phyloP scores from a whole-genome alignment of 108 stramenopile species.

The Fragilaria crotonensis region DNA sequence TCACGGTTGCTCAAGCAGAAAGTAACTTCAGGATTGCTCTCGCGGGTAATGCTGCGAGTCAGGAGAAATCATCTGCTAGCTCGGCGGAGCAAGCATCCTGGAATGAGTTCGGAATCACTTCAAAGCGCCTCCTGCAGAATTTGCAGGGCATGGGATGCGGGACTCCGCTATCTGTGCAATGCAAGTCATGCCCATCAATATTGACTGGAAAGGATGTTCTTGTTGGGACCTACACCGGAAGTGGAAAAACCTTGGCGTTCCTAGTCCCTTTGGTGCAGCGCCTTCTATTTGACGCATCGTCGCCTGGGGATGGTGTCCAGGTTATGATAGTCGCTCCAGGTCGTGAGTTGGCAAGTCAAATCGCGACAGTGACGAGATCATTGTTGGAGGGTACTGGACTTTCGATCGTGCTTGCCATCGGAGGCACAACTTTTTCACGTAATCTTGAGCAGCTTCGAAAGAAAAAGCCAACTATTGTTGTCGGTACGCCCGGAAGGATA shows the following conservation, averaged over 20 bases:
- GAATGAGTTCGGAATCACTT: constrained; percentile 65
- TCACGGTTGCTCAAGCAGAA: constrained; percentile 60
- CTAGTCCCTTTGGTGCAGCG: constrained; percentile 62
- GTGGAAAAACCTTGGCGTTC: constrained; percentile 81
- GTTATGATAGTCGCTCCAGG: constrained; percentile 80
- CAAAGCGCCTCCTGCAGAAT: constrained; percentile 41
- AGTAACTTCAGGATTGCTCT: constrained; percentile 32
- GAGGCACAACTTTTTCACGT: constrained; percentile 67
- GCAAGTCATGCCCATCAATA: constrained; percentile 54
- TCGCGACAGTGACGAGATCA: constrained; percentile 58
- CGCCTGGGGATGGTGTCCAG: constrained; percentile 10
- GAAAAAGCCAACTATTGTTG: constrained; percentile 64
- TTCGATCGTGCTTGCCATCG: constrained; percentile 62
- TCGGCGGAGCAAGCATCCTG: constrained; percentile 22
- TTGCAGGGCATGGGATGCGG: constrained; percentile 53
- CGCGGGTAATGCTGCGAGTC: constrained; percentile 9
- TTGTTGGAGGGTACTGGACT: constrained; percentile 57
- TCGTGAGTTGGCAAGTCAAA: constrained; percentile 81
- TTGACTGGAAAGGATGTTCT: constrained; percentile 59
- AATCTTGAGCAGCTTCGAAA: constrained; percentile 72
- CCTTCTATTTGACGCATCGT: constrained; percentile 22
- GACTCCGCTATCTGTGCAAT: constrained; percentile 65
- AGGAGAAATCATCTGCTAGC: constrained; percentile 7
- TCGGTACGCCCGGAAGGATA: constrained; percentile 82
- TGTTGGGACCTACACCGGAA: constrained; percentile 78